These are phyloP conservation scores for Moesziomyces sp. DNA, from an alignment of 1,284 basidiomycete species.

Conservation along the genomic window DNA sequence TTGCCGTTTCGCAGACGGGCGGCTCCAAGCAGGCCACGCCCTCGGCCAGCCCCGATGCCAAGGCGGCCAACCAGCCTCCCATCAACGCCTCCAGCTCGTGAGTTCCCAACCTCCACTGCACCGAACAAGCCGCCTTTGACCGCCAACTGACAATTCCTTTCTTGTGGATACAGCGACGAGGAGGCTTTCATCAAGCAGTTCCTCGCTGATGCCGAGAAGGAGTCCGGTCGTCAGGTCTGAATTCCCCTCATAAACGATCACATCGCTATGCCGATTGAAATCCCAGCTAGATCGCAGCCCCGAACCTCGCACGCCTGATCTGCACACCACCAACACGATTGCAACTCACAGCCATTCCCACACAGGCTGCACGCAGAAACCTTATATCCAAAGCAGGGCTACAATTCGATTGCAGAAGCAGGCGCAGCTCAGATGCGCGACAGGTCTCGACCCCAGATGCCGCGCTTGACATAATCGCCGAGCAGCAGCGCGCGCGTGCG, in stretches of 20 bases:
- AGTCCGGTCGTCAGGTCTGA: slow-evolving; percentile 45
- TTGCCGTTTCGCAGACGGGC: slow-evolving; percentile 38
- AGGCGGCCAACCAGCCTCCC: slow-evolving; percentile 40
- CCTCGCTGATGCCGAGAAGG: slow-evolving; percentile 61
- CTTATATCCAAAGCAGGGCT: too few species aligned
- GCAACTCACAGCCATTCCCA: too few species aligned
- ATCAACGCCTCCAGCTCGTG: slow-evolving; percentile 61
- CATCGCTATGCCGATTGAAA: too few species aligned
- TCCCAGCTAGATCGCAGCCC: too few species aligned
- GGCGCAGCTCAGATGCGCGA: slow-evolving; percentile 34
- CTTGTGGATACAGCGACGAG: slow-evolving; percentile 51
- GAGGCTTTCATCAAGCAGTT: slow-evolving; percentile 67
- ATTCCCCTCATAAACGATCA: neutral
- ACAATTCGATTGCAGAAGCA: neutral
- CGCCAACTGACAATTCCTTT: neutral
- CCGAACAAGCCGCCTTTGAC: too few species aligned
- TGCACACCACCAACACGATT: too few species aligned
- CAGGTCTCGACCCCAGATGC: slow-evolving; percentile 60
- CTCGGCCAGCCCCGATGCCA: slow-evolving; percentile 25
- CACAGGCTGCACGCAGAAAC: too few species aligned
- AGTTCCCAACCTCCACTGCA: slow-evolving; percentile 11
- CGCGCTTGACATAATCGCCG: slow-evolving; percentile 63
- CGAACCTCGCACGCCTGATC: too few species aligned
- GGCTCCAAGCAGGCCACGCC: slow-evolving; percentile 37
- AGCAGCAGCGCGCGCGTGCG: slow-evolving; percentile 62